These are phyloP conservation scores for Dichotomopilus funicola DNA, from an alignment of 2,329 filamentous ascomycete genomes.

Conservation along the genomic window DNA sequence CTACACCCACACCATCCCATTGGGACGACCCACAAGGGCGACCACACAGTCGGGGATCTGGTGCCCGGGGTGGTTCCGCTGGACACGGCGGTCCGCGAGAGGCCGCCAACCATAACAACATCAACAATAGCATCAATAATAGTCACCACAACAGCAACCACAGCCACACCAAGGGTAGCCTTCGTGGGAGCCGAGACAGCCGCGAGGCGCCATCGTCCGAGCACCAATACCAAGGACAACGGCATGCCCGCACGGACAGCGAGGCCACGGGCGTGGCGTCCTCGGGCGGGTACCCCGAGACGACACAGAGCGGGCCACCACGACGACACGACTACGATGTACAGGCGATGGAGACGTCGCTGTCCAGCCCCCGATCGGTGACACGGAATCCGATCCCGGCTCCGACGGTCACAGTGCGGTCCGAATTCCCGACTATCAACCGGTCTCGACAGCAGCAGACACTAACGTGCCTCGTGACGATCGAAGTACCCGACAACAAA, in stretches of 20 bases:
- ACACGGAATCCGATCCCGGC: constrained; percentile 82
- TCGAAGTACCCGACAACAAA: constrained; percentile 88
- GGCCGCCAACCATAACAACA: constrained; percentile 14
- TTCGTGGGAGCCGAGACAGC: constrained; percentile 40
- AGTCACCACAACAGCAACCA: too few relatives aligned
- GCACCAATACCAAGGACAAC: constrained; percentile 37
- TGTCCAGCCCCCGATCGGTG: constrained; percentile 64
- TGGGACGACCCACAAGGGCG: constrained; percentile 62
- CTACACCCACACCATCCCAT: constrained; percentile 45
- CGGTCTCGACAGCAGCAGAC: constrained; percentile 91
- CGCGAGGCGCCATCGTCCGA: constrained; percentile 37
- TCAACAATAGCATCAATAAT: too few relatives aligned
- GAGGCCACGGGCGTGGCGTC: constrained; percentile 53
- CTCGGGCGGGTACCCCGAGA: constrained; percentile 73
- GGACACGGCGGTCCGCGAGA: constrained; percentile 33
- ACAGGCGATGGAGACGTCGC: constrained; percentile 86
- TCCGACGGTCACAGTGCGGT: constrained; percentile 87
- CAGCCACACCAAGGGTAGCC: constrained; percentile 29
- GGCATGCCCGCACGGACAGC: constrained; percentile 72
- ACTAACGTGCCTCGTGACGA: constrained; percentile 85
- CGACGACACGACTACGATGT: constrained; percentile 88
- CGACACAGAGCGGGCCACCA: constrained; percentile 58
- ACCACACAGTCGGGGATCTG: constrained; percentile 45
- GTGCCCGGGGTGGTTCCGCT: constrained; percentile 34
- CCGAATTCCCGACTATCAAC: constrained; percentile 91